A percentile compares a stretch with the other conserved stretches of the same genome.
phyloP scores from a whole-genome alignment of 805 yeast genomes.

The Kockiozyma suomiensis region DNA sequence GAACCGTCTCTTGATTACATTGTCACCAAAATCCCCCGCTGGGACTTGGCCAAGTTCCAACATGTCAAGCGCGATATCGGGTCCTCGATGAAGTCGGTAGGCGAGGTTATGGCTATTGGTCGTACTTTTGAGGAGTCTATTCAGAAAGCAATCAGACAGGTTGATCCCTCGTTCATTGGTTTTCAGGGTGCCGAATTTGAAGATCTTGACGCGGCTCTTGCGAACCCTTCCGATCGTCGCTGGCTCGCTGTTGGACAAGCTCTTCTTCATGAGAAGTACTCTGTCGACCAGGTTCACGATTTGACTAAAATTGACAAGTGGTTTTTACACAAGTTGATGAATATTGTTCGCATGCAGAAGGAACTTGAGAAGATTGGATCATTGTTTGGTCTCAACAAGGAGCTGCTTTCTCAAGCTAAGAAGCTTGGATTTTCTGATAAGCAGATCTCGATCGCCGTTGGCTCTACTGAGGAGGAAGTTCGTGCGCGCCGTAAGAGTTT shows the following conservation, averaged over 20 bases:
- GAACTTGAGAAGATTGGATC: conserved; percentile 69
- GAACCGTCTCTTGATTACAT: conserved; percentile 96
- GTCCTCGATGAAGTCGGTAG: conserved; percentile 97
- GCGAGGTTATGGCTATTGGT: conserved; percentile 99
- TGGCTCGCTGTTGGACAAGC: conserved; percentile 99
- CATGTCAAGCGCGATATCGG: conserved; percentile 93
- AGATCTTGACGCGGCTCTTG: conserved; percentile 76
- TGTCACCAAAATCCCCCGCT: conserved; percentile 96
- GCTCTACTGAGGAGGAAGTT: conserved; percentile 74
- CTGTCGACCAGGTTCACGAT: conserved; percentile 91
- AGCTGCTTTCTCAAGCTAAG: conserved; percentile 76
- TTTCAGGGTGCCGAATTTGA: conserved; percentile 79
- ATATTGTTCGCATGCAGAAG: conserved; percentile 86
- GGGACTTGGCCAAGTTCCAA: conserved; percentile 96
- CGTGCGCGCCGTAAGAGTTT: conserved; percentile 78
- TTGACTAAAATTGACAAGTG: conserved; percentile 91
- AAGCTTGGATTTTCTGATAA: conserved; percentile 93
- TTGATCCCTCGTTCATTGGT: conserved; percentile 87
- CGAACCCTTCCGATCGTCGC: conserved; percentile 92
- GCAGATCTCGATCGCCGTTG: conserved; percentile 82
- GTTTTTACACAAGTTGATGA: conserved; percentile 91
- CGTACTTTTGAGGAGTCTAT: conserved; percentile 96
- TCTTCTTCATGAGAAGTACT: conserved; percentile 81
- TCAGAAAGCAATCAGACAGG: conserved; percentile 93
- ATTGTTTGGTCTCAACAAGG: conserved; percentile 63